Evolutionary conservation across 176 grass and related monocot species (phyloP).

Genomic region (Hordeum vulgare): MorexV3_pseudomolecules_assembly NC_058524.1:212283464-212283963

Average conservation of each 20-base stretch:
- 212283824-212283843: not conserved
- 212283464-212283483: not conserved
- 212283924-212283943: not conserved
- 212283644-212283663: not conserved
- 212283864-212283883: not conserved
- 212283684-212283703: slow-evolving; percentile 97
- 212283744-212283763: slow-evolving; percentile 95
- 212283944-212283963: not conserved
- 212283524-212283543: not conserved
- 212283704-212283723: slow-evolving; percentile 99
- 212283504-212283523: not conserved
- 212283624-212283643: not conserved
- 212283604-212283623: not conserved
- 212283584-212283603: not conserved
- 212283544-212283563: not conserved
- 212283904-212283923: not conserved
- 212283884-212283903: not conserved
- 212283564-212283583: not conserved
- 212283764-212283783: slow-evolving; percentile 95
- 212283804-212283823: not conserved
- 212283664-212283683: slow-evolving; percentile 87
- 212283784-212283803: slow-evolving; percentile 96
- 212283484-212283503: not conserved
- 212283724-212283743: slow-evolving; percentile 77
- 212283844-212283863: not conserved